Evolutionary conservation across 495 filamentous ascomycete genomes (phyloP), one percentile per base, ranked within the genome.

Genomic region (Podospora appendiculata): DNA sequence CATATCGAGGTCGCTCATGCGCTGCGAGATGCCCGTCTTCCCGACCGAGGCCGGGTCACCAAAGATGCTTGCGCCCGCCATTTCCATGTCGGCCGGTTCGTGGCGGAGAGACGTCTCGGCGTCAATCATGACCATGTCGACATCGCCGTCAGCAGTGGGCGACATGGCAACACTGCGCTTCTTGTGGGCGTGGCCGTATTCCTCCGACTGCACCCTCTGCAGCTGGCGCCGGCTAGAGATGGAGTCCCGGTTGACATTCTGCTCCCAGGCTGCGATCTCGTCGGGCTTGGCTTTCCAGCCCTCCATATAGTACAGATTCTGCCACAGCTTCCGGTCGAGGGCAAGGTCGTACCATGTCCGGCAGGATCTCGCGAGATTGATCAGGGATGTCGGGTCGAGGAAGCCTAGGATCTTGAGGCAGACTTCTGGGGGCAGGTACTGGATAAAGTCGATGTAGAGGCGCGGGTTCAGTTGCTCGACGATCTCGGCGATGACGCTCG

Each of bases 371-470:
- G 89, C 88, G 7, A 90, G 86, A 51, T 80, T 82, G 50, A 96
- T 71, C 40, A 98, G 76, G 7, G 86, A 87, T 12, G 79, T 63
- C 1, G 88, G 82, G 39, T 89, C 84, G 33, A 98, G 81, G 61
- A 88, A 95, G 33, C 85, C 86, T 40, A 97, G 85, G 13, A 96
- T 85, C 59, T 93, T 84, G 49, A 90, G 83, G 46, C 87, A 91
- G 51, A 97, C 81, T 64, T 98, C 93, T 1, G 87, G 81, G 0
- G 93, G 93, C 8, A 98, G 80, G 59, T 87, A 82, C 52, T 81
- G 69, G 33, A 95, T 79, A 43, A 95, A 95, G 69, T 98, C 89
- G 70, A 96, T 89, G 67, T 96, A 90, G 19, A 95, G 83, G 6
- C 88, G 80, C 8, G 85, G 87, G 44, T 84, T 82, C 14, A 95